Evolutionary conservation across 2,329 filamentous ascomycete species (phyloP).

Genomic region (Herpotrichia juniperi): DNA sequence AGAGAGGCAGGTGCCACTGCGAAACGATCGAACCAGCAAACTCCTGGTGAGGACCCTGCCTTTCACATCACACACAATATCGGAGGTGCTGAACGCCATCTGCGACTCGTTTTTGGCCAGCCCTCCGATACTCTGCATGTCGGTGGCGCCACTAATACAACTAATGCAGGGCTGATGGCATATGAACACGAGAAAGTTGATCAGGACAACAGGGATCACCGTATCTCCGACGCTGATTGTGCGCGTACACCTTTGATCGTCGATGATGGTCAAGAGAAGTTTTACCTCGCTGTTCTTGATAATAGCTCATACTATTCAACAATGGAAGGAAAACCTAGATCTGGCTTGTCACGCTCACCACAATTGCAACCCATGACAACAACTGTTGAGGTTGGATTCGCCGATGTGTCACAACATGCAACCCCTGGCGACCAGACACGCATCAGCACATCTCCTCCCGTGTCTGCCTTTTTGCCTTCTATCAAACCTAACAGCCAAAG

Average conservation of each 20-base stretch:
- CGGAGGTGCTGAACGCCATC: slow-evolving; percentile 19
- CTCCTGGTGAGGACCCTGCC: slow-evolving; percentile 5
- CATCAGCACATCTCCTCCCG: slow-evolving; percentile 19
- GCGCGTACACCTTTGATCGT: slow-evolving; percentile 19
- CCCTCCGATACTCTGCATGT: slow-evolving; percentile 11
- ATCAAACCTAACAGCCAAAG: slow-evolving; percentile 13
- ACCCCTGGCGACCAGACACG: slow-evolving; percentile 26
- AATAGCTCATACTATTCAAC: slow-evolving; percentile 26
- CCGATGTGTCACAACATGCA: slow-evolving; percentile 33
- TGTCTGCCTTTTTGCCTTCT: slow-evolving; percentile 34
- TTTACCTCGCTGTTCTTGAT: slow-evolving; percentile 26
- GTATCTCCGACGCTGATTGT: slow-evolving; percentile 7
- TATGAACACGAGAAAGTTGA: slow-evolving; percentile 11
- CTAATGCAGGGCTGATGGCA: slow-evolving; percentile 18
- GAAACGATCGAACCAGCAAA: background rate
- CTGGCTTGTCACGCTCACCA: slow-evolving; percentile 19
- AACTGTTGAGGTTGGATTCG: slow-evolving; percentile 14
- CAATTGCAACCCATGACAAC: background rate
- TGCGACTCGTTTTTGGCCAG: slow-evolving; percentile 26
- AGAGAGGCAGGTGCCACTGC: background rate
- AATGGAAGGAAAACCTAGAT: slow-evolving; percentile 13
- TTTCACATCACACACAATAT: slow-evolving; percentile 22
- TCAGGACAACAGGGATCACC: slow-evolving; percentile 9
- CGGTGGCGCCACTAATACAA: slow-evolving; percentile 8
- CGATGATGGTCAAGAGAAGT: slow-evolving; percentile 36